Evolutionary conservation across 148 eudicot genomes (phyloP), one percentile per base, ranked within the genome.

Genomic region (Rhododendron griersonianum): DNA sequence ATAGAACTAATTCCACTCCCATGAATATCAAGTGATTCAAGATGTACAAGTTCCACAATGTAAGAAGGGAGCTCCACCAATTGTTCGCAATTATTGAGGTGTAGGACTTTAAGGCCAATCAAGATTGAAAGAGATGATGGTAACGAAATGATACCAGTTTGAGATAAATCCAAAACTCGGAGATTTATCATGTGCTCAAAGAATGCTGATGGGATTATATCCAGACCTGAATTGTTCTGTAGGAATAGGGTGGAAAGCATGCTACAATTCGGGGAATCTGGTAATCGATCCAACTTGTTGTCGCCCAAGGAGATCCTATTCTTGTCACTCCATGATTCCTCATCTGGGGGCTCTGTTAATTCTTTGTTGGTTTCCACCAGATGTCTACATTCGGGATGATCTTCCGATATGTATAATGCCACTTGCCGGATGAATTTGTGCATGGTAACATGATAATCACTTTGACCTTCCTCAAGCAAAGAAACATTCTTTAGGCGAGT

Each of bases 11-110:
- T 23, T n/a, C 86, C 86, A 80, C 81, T 87, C 21, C 86, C 80
- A 11, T 79, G 80, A 35, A 87, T 84, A 84, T 87, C 89, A 51
- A 87, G 86, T 5, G 75, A 80, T 80, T 87, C 84, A 84, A 87
- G 84, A 28, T 57, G 18, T 11, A 3, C 8, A n/a, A 84, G 84
- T 37, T 73, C 16, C 16, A 19, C 33, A 9, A 87, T 39, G 1
- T 13, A 0, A 25, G 41, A 41, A 78, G 89, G 84, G 63, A 87
- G 84, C 84, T 61, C 77, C 53, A 48, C 14, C 80, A 87, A 71
- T 41, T 11, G 21, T 18, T 9, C 21, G 74, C 89, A 87, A 37
- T 76, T 80, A 15, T 57, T 41, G 7, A 87, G 48, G 75, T 73
- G 30, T 7, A 87, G 86, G 45, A 87, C 89, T 44, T 78, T 83